Evolutionary conservation across 352 stramenopile genomes (phyloP).

Genomic region (Phytophthora kernoviae): DNA sequence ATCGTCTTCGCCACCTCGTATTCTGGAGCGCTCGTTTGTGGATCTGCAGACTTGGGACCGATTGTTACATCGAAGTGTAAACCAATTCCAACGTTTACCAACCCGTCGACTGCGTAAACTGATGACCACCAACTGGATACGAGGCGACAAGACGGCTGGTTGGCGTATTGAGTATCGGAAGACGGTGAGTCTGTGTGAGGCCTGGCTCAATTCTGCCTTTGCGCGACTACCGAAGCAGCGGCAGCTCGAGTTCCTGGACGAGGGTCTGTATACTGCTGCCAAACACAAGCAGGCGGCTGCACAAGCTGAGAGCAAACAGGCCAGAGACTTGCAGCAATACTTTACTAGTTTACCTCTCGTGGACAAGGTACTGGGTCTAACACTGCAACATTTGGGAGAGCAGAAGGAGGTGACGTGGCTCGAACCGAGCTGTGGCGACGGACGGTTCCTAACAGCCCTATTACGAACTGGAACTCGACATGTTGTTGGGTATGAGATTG

Average conservation of each 20-base stretch:
- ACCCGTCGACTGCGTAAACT: conserved; percentile 63
- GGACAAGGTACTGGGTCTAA: conserved; percentile 35
- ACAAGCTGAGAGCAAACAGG: conserved; percentile 37
- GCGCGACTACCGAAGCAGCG: conserved; percentile 23
- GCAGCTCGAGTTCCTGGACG: conserved; percentile 51
- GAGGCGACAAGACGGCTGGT: conserved; percentile 39
- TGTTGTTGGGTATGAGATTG: conserved; percentile 70
- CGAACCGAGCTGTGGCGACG: conserved; percentile 78
- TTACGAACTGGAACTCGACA: conserved; percentile 39
- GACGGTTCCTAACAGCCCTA: conserved; percentile 52
- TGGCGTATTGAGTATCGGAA: conserved; percentile 72
- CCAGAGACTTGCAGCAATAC: conserved; percentile 72
- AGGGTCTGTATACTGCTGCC: conserved; percentile 46
- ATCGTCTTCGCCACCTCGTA: not conserved
- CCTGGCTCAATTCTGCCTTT: conserved; percentile 60
- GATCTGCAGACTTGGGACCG: conserved; percentile 55
- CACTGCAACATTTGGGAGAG: conserved; percentile 27
- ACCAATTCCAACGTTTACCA: conserved; percentile 45
- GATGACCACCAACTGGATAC: conserved; percentile 53
- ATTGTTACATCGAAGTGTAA: conserved; percentile 16
- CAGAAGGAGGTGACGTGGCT: conserved; percentile 49
- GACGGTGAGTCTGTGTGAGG: conserved; percentile 54
- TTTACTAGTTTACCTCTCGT: conserved; percentile 63
- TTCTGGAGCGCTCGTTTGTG: conserved; percentile 43
- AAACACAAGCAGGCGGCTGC: conserved; percentile 29